Evolutionary conservation across 139 green algal genomes (phyloP).

Genomic region (Microglena sp.): DNA sequence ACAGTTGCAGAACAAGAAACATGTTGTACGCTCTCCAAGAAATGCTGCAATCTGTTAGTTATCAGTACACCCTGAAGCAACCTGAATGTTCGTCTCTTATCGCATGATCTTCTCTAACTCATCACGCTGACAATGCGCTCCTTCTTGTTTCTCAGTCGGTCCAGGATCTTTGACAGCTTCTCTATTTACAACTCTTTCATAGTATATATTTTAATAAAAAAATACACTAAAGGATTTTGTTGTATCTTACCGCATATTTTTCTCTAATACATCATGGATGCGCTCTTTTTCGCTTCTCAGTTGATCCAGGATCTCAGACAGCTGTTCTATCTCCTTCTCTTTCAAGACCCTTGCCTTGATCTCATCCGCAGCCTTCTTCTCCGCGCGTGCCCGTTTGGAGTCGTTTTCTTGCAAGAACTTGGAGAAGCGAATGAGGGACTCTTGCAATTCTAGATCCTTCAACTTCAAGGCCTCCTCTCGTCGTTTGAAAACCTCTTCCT

Average conservation of each 20-base stretch:
- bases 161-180: neutral
- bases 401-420: slow-evolving; percentile 92
- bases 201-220: neutral
- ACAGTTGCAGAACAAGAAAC: too few relatives aligned
- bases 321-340: slow-evolving; percentile 69
- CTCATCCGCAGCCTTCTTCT: slow-evolving; percentile 78
- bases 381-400: slow-evolving; percentile 66
- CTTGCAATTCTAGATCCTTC: slow-evolving; percentile 85
- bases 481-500: slow-evolving; percentile 77
- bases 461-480: slow-evolving; percentile 79
- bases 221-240: too few relatives aligned
- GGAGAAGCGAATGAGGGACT: slow-evolving; percentile 82
- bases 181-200: neutral
- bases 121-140: too few relatives aligned
- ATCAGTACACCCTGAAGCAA: too few relatives aligned
- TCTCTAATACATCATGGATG: slow-evolving; percentile 54
- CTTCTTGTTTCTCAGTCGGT: too few relatives aligned
- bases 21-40: too few relatives aligned
- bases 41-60: too few relatives aligned
- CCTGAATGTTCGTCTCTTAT: too few relatives aligned
- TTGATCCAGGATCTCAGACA: slow-evolving; percentile 56
- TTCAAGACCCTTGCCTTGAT: slow-evolving; percentile 59
- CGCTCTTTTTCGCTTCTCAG: slow-evolving; percentile 58
- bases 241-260: too few relatives aligned
- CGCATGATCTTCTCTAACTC: too few relatives aligned